Base-by-base conservation (phyloP, 768 basidiomycete genomes). In the Tubosaeta sp. region DNA sequence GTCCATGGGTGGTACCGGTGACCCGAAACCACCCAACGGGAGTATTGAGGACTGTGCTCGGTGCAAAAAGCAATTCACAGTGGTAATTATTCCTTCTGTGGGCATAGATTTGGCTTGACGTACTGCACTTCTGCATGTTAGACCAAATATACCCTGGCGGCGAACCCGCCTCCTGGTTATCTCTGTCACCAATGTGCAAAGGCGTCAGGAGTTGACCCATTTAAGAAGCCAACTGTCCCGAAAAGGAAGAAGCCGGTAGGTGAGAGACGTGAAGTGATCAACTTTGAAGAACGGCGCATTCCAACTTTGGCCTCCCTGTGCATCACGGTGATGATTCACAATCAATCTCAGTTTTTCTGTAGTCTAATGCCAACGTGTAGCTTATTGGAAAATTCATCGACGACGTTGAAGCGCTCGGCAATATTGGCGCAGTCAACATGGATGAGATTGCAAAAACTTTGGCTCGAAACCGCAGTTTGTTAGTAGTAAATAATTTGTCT, bases 171-270 rank as follows among this genome's bases (percentile, higher is more conserved):
- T 1, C 80, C 82, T 0, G 92, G 91, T 1, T 92, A 78, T 57
- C 78, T 98, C 19, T 99, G 95, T 63, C 85, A 92, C 59, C 69
- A 73, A 9, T 99, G 95, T 66, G 83, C 86, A 2, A 90, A 90
- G 61, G 76, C 81, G 0, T 78, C 82, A 3, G 92, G 90, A 6
- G 71, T 73, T 1, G 89, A 94, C 59, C 91, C 91, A 0, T 94
- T 94, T 73, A 95, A 94, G 67, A 92, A 90, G 57, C 75, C 84
- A 16, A 70, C 76, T 7, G 69, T 70, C 25, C 79, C 81, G 0
- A 75, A 76, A 49, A 89, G 84, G 65, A 81, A 83, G 46, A 86
- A 81, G 57, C 68, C 76, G 1, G 76, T 80, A 1, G 73, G 75
- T 1, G 88, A 92, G 29, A 87, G 79, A 62, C 81, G 87, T 16